Evolutionary conservation across 345 rosid genomes (phyloP).

Genomic region (Excoecaria cochinchinensis): DNA sequence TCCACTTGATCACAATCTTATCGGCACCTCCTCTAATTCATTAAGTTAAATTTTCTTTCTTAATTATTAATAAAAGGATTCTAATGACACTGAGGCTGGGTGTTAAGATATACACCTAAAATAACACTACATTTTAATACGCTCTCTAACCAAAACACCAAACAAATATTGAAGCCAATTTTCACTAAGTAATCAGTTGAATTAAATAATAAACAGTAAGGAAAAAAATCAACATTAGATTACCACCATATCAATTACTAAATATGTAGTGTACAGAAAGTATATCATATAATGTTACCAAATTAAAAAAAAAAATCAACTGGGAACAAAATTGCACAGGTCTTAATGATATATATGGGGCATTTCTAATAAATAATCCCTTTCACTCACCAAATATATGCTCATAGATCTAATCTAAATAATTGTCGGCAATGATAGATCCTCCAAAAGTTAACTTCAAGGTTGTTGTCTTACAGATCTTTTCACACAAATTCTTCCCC

Average conservation of each 20-base stretch:
- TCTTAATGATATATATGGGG: constrained; percentile 16
- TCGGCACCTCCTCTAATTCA: not conserved
- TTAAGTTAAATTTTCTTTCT: not conserved
- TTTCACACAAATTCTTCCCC: constrained; percentile 10
- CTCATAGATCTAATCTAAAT: constrained; percentile 20
- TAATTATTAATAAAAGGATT: not conserved
- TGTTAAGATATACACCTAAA: no score
- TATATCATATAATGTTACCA: constrained; percentile 5
- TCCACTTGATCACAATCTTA: not conserved
- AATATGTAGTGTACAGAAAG: not conserved
- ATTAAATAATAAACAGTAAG: not conserved
- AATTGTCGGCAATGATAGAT: constrained; percentile 24
- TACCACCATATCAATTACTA: not conserved
- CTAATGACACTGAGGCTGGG: no score
- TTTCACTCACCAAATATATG: constrained; percentile 27
- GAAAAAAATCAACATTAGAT: not conserved
- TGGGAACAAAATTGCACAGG: constrained; percentile 23
- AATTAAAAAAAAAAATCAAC: constrained; percentile 4
- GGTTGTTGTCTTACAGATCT: constrained; percentile 15
- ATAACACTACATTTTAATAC: not conserved
- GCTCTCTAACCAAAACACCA: not conserved
- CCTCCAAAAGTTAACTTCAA: constrained; percentile 12
- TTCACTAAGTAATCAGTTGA: not conserved
- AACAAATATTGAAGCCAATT: not conserved
- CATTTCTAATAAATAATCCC: constrained; percentile 15